Percentiles rank a stretch among this genome's conserved stretches.
These are phyloP conservation scores for Podospora comata DNA, from an alignment of 495 filamentous ascomycete species.

Conservation along the genomic window DNA sequence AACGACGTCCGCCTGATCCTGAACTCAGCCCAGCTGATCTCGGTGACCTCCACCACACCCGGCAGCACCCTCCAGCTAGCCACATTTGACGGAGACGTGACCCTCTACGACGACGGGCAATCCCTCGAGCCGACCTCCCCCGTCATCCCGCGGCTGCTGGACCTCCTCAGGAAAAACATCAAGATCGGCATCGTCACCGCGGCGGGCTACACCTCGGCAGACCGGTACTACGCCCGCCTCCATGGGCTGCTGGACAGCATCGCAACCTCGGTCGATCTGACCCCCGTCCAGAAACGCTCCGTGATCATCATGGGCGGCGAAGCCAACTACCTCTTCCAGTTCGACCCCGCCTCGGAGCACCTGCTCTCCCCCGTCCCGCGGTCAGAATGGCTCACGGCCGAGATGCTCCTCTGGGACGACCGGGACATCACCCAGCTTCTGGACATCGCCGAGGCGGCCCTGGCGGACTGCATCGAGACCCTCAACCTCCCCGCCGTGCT, in stretches of 20 bases:
- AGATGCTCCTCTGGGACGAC: conserved; percentile 85
- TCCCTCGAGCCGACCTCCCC: conserved; percentile 69
- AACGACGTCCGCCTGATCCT: conserved; percentile 92
- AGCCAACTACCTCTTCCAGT: conserved; percentile 84
- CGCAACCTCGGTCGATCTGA: conserved; percentile 57
- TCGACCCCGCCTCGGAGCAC: conserved; percentile 52
- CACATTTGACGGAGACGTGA: conserved; percentile 97
- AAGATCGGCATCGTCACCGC: conserved; percentile 95
- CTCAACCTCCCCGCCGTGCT: conserved; percentile 74
- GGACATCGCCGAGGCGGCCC: conserved; percentile 77
- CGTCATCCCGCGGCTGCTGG: conserved; percentile 68
- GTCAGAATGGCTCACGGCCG: conserved; percentile 73
- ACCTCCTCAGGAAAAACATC: conserved; percentile 56
- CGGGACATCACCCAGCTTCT: conserved; percentile 72
- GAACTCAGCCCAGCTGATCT: conserved; percentile 92
- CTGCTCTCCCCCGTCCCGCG: conserved; percentile 62
- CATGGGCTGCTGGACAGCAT: conserved; percentile 81
- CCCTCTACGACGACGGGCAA: conserved; percentile 90
- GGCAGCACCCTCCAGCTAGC: conserved; percentile 71
- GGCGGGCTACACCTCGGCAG: conserved; percentile 86
- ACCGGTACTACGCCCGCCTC: conserved; percentile 78
- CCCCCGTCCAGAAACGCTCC: conserved; percentile 62
- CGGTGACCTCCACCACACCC: conserved; percentile 53
- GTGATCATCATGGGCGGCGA: conserved; percentile 85
- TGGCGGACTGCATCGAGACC: conserved; percentile 72